A percentile compares a stretch with the other conserved stretches of the same genome.
These are phyloP conservation scores for Marasmius tenuissimus DNA, from an alignment of 1,284 basidiomycete genomes.

Conservation along the genomic window DNA sequence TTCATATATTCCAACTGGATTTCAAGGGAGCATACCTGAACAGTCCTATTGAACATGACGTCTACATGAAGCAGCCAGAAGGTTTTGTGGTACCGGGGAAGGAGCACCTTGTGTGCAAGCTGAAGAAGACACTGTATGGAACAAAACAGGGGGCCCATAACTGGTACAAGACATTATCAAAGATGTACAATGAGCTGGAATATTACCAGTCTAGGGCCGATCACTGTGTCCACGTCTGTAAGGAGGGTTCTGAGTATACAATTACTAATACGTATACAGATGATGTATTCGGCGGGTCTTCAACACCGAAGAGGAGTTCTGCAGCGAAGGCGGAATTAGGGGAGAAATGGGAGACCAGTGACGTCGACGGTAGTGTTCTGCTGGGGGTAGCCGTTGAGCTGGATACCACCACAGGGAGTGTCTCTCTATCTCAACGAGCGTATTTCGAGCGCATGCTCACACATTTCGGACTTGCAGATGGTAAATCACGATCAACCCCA, in stretches of 20 bases:
- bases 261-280: neutral
- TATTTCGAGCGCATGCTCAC: constrained; percentile 1
- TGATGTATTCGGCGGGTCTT: too few species aligned
- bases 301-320: neutral
- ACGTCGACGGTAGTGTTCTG: neutral
- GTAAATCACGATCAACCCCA: neutral
- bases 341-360: neutral
- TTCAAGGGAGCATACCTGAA: too few species aligned
- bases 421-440: neutral
- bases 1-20: too few species aligned
- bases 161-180: too few species aligned
- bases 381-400: neutral
- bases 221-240: neutral
- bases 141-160: too few species aligned
- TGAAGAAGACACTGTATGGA: too few species aligned
- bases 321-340: neutral
- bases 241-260: neutral
- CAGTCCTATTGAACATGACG: too few species aligned
- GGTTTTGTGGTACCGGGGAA: too few species aligned
- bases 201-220: too few species aligned
- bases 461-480: neutral
- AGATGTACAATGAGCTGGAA: too few species aligned
- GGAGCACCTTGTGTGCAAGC: too few species aligned
- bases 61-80: too few species aligned
- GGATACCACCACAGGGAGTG: neutral